Evolutionary conservation across 768 basidiomycete species (phyloP).

Genomic region (Paxillus rubicundulus): DNA sequence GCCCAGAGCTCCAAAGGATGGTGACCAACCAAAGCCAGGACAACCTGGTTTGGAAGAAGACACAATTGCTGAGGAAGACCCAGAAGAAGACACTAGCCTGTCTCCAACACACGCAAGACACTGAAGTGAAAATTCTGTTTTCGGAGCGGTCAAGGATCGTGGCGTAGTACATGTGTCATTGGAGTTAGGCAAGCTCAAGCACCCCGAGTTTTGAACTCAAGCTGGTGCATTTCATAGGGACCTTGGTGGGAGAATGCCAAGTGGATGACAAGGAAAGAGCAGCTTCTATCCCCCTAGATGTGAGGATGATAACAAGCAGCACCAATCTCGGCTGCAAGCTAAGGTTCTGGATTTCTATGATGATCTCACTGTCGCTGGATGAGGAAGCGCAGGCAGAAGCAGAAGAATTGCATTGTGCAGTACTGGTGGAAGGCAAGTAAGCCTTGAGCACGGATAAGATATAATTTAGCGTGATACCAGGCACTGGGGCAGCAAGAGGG

Average conservation of each 20-base stretch:
- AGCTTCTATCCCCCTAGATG: conserved; percentile 58
- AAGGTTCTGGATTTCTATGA: conserved; percentile 62
- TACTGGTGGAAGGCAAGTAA: conserved; percentile 46
- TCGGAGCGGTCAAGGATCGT: conserved; percentile 56
- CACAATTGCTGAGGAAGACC: conserved; percentile 28
- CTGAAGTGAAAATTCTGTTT: no score
- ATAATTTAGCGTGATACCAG: conserved; percentile 59
- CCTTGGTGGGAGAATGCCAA: conserved; percentile 29
- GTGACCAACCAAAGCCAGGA: conserved; percentile 52
- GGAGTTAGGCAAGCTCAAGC: conserved; percentile 60
- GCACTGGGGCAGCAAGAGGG: no score
- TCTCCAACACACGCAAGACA: conserved; percentile 73
- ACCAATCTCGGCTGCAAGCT: conserved; percentile 74
- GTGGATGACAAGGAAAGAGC: conserved; percentile 51
- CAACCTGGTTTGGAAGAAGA: conserved; percentile 49
- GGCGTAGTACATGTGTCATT: conserved; percentile 64
- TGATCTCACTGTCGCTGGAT: conserved; percentile 55
- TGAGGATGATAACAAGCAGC: conserved; percentile 62
- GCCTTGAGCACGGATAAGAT: conserved; percentile 75
- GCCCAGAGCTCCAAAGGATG: conserved; percentile 48
- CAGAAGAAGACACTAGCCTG: conserved; percentile 50
- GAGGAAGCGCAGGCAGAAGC: conserved; percentile 19
- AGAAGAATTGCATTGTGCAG: conserved; percentile 8
- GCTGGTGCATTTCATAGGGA: conserved; percentile 53
- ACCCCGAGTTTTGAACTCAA: conserved; percentile 37